Evolutionary conservation across 169 alveolate genomes (phyloP), one percentile per base, ranked within the genome.

Genomic region (Cryptosporidium tyzzeri): DNA sequence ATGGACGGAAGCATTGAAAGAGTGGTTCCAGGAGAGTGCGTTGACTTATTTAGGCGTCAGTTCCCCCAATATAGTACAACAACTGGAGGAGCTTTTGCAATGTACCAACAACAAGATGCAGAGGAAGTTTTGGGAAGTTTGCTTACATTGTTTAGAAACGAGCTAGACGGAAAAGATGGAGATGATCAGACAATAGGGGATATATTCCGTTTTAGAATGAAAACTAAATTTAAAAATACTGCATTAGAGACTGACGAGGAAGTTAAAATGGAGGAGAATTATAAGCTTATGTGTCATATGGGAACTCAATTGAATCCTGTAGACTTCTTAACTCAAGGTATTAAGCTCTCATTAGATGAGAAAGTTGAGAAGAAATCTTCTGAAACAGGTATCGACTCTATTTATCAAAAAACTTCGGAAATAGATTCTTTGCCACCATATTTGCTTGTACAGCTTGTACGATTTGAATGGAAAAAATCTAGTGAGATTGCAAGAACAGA

Each of bases 391-490:
- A 69, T 95, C 50, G 95, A 96, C 80, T 91, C 96, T 14, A 85
- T 96, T 44, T 97, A 96, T 92, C 95, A 93, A 91, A 97, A 97
- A 92, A 94, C 93, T 37, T 93, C 95, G 41, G 93, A 92, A 51
- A 91, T 97, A 29, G 94, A 91, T 67, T 92, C 97, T 45, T 96
- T 97, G 55, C 99, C 99, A 1, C 94, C 95, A 67, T 98, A 97
- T 92, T 93, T 97, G 41, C 92, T 94, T 18, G 98, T 97, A 12
- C 98, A 98, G 85, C 94, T 98, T 69, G 98, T 98, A 92, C 96
- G 99, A 67, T 98, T 98, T 91, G 98, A 94, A 93, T 97, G 99
- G 98, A 98, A 98, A 93, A 93, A 93, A 73, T 97, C 93, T 70
- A 93, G 93, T 51, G 93, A 87, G 67, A 87, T 92, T 85, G 93